Base-by-base conservation (phyloP, 2,329 filamentous ascomycete genomes). In the Penicillium sp. region DNA sequence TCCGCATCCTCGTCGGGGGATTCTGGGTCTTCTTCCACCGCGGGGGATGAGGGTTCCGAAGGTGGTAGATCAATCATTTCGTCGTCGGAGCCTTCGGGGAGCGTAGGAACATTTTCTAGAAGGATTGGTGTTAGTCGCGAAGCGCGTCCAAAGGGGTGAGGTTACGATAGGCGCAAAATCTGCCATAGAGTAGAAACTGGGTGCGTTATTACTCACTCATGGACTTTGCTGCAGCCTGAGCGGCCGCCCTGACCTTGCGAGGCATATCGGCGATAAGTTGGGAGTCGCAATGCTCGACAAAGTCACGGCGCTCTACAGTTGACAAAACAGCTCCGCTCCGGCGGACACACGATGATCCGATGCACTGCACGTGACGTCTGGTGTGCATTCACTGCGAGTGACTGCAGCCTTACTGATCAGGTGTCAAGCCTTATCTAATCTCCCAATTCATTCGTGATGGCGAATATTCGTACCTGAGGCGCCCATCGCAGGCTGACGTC, bases 201-300 rank as follows among this genome's bases (percentile, higher is more conserved):
- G 13, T 43, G 34, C 27, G 41, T 40, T 17, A 12, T n/a, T 29
- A 67, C 73, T 58, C 63, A 78, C 75, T 73, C 58, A 76, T 67
- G 23, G 74, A 77, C 55, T 75, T 70, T n/a, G 72, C 71, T 54
- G 76, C 75, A 58, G 75, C 75, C 57, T 77, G 74, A 15, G 75
- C 76, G 61, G 76, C 76, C 45, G 74, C 71, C 61, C 76, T 67
- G 41, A 70, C 68, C 59, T 75, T 76, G 60, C 75, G 68, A 49
- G 75, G 71, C 76, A 79, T 79, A 15, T 15, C 50, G 55, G 20
- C 40, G 41, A 47, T 53, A 41, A 34, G n/a, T 36, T 9, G 39
- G 29, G 36, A 46, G 34, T 43, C 34, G 37, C 44, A 42, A 52
- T 49, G 23, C 20, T 24, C 37, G 44, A 27, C 46, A 48, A 51